Conservation (phyloP, 164 flowering plant genomes). For the Paratinospora sagittata region DNA sequence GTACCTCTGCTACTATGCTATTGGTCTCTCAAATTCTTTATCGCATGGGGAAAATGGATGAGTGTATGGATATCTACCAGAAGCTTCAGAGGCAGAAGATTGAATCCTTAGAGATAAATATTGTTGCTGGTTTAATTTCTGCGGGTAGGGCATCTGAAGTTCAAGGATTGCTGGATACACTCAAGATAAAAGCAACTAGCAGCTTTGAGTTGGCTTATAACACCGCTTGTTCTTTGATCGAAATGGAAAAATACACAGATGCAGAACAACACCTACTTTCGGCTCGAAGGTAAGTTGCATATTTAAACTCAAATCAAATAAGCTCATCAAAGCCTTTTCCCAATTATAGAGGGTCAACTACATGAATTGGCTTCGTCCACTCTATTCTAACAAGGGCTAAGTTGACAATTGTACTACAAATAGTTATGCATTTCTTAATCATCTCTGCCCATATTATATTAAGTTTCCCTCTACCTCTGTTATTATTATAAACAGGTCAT, state of each 20-base stretch:
- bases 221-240: constrained; percentile 80
- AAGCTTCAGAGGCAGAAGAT: constrained; percentile 70
- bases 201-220: constrained; percentile 96
- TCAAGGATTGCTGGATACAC: constrained; percentile 50
- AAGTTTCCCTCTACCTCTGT: too few relatives aligned
- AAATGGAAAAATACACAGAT: constrained; percentile 50
- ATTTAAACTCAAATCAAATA: too few relatives aligned
- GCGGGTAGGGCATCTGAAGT: constrained; percentile 89
- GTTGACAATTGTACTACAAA: too few relatives aligned
- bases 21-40: constrained; percentile 83
- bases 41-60: constrained; percentile 71
- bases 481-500: too few relatives aligned
- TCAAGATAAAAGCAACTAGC: constrained; percentile 67
- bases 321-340: too few relatives aligned
- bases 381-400: too few relatives aligned
- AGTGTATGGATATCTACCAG: constrained; percentile 62
- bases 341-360: too few relatives aligned
- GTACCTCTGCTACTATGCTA: constrained; percentile 45
- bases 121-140: constrained; percentile 65
- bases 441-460: too few relatives aligned
- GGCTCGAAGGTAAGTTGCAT: constrained; percentile 55
- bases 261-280: constrained; percentile 80
- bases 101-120: constrained; percentile 65
- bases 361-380: too few relatives aligned
- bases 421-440: too few relatives aligned